Conservation (phyloP, 129 eudicot species). For the Arctium minus region DNA sequence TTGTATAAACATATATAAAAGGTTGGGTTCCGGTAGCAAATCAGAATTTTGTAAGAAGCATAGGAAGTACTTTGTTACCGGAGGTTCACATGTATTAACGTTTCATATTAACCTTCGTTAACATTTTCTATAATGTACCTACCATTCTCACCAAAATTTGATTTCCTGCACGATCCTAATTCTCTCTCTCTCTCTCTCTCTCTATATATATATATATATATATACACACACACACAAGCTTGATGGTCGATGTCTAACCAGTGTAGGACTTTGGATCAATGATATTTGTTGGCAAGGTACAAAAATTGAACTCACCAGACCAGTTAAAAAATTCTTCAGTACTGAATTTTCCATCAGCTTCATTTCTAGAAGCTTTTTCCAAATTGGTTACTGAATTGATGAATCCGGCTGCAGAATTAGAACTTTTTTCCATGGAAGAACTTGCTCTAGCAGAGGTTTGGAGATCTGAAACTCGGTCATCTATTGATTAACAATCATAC, state of each 20-base stretch:
- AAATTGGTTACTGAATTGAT: neutral
- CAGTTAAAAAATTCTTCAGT: constrained; percentile 5
- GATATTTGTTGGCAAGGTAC: neutral
- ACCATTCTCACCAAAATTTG: neutral
- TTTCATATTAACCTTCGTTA: neutral
- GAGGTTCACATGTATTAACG: neutral
- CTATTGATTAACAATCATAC: constrained; percentile 11
- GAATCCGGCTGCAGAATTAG: constrained; percentile 10
- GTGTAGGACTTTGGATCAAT: neutral
- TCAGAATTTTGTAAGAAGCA: too few relatives aligned
- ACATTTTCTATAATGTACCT: neutral
- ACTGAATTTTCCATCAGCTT: neutral
- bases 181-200: neutral
- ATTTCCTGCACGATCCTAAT: neutral
- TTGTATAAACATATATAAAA: neutral
- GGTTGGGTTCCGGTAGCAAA: too few relatives aligned
- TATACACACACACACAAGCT: neutral
- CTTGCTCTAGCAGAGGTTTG: constrained; percentile 11
- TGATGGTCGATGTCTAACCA: neutral
- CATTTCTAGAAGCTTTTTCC: constrained; percentile 1
- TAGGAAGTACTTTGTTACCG: too few relatives aligned
- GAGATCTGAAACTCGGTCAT: constrained; percentile 5
- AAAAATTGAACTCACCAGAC: constrained; percentile 33
- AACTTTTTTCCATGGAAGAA: constrained; percentile 6
- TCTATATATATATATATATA: neutral